Evolutionary conservation across 2,329 filamentous ascomycete species (phyloP).

Genomic region (Aureobasidium sp.): DNA sequence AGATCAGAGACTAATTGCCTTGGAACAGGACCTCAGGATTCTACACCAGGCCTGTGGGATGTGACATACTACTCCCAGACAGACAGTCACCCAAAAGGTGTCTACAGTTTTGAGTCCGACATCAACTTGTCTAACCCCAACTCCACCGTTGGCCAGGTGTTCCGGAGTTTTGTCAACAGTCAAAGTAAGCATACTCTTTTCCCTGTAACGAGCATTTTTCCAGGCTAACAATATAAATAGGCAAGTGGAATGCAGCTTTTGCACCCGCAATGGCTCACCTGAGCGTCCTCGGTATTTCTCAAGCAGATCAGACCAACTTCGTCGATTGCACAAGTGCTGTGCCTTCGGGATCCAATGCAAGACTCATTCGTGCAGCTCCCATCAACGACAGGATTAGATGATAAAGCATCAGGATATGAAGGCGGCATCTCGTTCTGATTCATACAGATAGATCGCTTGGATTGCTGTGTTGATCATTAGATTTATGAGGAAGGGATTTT

Average conservation of each 20-base stretch:
- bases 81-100: slow-evolving; percentile 22
- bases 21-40: slow-evolving; percentile 38
- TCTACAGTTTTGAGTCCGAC: slow-evolving; percentile 28
- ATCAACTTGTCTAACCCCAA: slow-evolving; percentile 23
- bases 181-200: slow-evolving; percentile 22
- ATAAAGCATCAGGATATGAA: neutral
- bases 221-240: neutral
- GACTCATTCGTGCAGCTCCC: neutral
- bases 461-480: neutral
- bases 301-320: slow-evolving; percentile 7
- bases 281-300: slow-evolving; percentile 2
- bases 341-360: neutral
- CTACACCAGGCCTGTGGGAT: slow-evolving; percentile 46
- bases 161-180: slow-evolving; percentile 30
- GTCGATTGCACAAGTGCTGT: slow-evolving; percentile 20
- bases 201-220: too few species aligned
- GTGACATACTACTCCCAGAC: slow-evolving; percentile 41
- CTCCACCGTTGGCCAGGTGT: slow-evolving; percentile 27
- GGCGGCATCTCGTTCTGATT: neutral
- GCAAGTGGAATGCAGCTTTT: slow-evolving; percentile 11
- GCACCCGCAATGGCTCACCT: slow-evolving; percentile 13
- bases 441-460: neutral
- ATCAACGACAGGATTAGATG: slow-evolving; percentile 13
- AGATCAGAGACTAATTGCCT: slow-evolving; percentile 15
- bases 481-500: neutral